Evolutionary conservation across 768 basidiomycete genomes (phyloP).

Genomic region (Trametes cingulata): DNA sequence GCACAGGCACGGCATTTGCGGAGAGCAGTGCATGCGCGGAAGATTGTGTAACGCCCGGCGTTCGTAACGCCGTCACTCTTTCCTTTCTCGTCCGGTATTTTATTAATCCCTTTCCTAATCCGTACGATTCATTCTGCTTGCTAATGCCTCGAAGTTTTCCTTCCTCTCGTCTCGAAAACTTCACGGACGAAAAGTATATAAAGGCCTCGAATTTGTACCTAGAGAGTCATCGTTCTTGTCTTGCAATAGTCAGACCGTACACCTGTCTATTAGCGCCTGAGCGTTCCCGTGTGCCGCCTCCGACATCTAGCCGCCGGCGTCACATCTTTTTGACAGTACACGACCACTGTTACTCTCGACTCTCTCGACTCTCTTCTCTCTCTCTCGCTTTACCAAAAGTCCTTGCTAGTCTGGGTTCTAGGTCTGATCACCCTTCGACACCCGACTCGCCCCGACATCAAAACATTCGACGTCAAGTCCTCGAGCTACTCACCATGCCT

Average conservation of each 20-base stretch:
- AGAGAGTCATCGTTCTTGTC: slow-evolving; percentile 1
- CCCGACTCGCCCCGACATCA: background rate
- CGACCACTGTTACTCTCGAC: too few relatives aligned
- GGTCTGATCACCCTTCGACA: background rate
- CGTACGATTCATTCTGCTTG: too few relatives aligned
- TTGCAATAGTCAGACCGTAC: background rate
- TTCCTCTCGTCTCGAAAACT: too few relatives aligned
- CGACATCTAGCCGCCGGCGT: background rate
- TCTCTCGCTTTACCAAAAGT: background rate
- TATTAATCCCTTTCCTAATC: background rate
- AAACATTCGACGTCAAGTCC: background rate
- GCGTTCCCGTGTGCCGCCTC: background rate
- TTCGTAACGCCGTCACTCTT: too few relatives aligned
- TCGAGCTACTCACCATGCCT: background rate
- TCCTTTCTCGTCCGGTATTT: too few relatives aligned
- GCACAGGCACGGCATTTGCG: too few relatives aligned
- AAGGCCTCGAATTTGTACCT: too few relatives aligned
- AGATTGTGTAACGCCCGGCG: too few relatives aligned
- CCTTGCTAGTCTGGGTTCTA: background rate
- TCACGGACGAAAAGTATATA: too few relatives aligned
- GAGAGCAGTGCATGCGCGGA: too few relatives aligned
- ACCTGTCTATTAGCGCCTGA: background rate
- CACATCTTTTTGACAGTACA: background rate
- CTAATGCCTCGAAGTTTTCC: too few relatives aligned
- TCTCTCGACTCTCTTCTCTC: background rate